These are phyloP conservation scores for Penicillium hesseltinei DNA, from an alignment of 2,329 filamentous ascomycete genomes.

Conservation along the genomic window DNA sequence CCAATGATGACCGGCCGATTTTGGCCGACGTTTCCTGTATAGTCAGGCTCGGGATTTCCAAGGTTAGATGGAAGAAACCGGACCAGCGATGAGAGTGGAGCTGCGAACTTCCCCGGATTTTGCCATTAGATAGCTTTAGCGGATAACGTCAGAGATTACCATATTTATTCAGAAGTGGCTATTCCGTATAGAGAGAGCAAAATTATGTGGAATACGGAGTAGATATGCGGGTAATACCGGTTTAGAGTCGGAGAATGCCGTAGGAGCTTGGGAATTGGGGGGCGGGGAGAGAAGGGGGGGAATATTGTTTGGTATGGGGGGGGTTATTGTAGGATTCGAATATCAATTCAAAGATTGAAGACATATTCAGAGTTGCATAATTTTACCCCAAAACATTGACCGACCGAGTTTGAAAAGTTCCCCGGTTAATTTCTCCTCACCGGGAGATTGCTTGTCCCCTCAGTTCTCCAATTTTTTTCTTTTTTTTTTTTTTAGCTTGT, in stretches of 20 bases:
- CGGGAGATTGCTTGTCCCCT: slow-evolving; percentile 16
- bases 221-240: slow-evolving; percentile 6
- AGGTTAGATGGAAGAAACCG: not conserved
- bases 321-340: not conserved
- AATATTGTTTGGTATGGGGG: not conserved
- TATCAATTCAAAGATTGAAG: not conserved
- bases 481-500: not conserved
- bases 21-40: slow-evolving; percentile 1
- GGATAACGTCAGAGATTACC: not conserved
- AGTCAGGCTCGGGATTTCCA: not conserved
- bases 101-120: slow-evolving; percentile 7
- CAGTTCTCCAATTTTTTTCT: slow-evolving; percentile 22
- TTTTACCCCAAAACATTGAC: slow-evolving; percentile 5
- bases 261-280: not conserved
- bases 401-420: not conserved
- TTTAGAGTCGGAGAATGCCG: not conserved
- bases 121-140: not conserved
- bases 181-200: not conserved
- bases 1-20: not conserved
- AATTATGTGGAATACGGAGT: not conserved
- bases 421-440: slow-evolving; percentile 27
- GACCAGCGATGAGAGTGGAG: slow-evolving; percentile 3
- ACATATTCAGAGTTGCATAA: not conserved
- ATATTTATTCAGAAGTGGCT: not conserved
- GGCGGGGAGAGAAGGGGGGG: not conserved